These are phyloP conservation scores for Brassica nigra DNA, from an alignment of 345 rosid species.

Conservation along the genomic window DNA sequence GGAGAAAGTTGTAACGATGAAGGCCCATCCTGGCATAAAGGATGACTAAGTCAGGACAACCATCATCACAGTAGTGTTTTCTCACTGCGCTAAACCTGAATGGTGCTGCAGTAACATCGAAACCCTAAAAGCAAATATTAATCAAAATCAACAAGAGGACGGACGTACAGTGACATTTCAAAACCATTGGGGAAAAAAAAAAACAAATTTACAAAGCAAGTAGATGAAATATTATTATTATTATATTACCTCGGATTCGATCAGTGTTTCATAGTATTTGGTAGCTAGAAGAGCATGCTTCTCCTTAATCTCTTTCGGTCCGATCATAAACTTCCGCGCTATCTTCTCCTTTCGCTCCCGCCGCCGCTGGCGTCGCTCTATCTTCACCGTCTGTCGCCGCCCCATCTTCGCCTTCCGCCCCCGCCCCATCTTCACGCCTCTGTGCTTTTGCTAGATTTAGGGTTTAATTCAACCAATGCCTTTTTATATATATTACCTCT, in stretches of 20 bases:
- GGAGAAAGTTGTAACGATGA: not conserved
- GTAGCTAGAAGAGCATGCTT: not conserved
- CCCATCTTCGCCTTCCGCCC: not conserved
- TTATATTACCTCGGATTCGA: not conserved
- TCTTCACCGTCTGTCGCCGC: too few relatives aligned
- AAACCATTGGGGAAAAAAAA: not conserved
- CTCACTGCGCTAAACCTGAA: not conserved
- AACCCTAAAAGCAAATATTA: not conserved
- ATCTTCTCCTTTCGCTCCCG: too few relatives aligned
- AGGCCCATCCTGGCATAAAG: not conserved
- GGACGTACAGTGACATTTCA: not conserved
- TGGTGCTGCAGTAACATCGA: not conserved
- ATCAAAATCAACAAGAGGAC: not conserved
- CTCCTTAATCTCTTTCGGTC: not conserved
- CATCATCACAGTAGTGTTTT: not conserved
- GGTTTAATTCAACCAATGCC: not conserved
- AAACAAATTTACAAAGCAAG: not conserved
- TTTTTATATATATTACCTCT: not conserved
- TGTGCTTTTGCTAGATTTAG: not conserved
- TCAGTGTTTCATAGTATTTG: not conserved
- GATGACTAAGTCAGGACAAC: not conserved
- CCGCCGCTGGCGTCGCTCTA: too few relatives aligned
- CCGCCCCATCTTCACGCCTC: not conserved
- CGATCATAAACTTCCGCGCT: not conserved
- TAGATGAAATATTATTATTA: not conserved